Conservation (phyloP, 331 rosid genomes). For the Saraca asoca region DNA sequence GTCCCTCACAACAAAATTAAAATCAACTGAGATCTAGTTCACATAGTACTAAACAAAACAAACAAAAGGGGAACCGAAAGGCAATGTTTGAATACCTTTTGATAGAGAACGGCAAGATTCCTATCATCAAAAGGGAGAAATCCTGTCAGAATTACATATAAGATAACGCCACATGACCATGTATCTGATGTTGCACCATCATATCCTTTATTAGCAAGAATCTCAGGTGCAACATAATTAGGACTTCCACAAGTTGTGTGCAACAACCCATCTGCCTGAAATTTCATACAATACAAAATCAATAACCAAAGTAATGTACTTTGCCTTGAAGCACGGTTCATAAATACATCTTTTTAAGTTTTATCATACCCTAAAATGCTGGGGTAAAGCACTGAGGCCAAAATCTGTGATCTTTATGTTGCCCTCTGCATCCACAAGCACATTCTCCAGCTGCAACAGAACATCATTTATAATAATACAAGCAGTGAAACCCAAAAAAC, state of each 20-base stretch:
- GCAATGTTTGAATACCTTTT: slow-evolving; percentile 60
- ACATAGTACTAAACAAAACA: background rate
- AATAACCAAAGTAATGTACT: no score
- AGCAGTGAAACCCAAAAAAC: background rate
- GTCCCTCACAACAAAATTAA: slow-evolving; percentile 8
- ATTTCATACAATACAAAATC: no score
- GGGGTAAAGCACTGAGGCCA: slow-evolving; percentile 93
- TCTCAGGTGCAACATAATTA: slow-evolving; percentile 94
- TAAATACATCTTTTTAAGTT: no score
- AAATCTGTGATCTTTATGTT: slow-evolving; percentile 83
- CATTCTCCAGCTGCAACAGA: slow-evolving; percentile 78
- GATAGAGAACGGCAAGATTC: slow-evolving; percentile 88
- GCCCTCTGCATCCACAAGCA: slow-evolving; percentile 77
- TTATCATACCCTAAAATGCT: slow-evolving; percentile 79
- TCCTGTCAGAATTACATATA: slow-evolving; percentile 76
- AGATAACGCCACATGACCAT: slow-evolving; percentile 94
- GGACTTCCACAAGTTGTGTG: slow-evolving; percentile 99
- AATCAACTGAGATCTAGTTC: no score
- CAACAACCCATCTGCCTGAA: slow-evolving; percentile 81
- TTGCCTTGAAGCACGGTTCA: no score
- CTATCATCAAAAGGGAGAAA: slow-evolving; percentile 85
- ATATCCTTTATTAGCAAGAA: slow-evolving; percentile 79
- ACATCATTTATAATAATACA: slow-evolving; percentile 15
- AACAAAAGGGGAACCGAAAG: background rate
- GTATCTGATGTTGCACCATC: slow-evolving; percentile 84